Conservation (phyloP, 306 rosid genomes). For the Fagus sylvatica region DNA sequence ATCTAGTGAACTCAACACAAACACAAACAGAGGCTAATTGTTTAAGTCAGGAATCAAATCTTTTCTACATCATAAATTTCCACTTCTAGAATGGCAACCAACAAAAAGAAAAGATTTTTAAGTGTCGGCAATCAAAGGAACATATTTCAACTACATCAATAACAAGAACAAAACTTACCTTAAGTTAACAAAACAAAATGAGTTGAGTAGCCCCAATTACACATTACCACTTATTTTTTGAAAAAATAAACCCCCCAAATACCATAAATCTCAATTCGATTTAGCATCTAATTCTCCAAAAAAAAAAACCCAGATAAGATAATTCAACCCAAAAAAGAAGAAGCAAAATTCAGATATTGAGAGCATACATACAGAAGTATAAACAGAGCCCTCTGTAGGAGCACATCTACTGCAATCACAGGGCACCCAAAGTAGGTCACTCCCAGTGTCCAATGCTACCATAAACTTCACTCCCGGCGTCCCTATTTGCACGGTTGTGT, state of each 20-base stretch:
- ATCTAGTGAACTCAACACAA: background rate
- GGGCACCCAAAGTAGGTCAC: conserved; percentile 95
- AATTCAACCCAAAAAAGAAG: background rate
- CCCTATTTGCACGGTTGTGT: conserved; percentile 80
- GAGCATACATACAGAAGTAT: conserved; percentile 53
- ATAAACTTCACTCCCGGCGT: conserved; percentile 91
- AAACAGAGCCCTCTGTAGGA: conserved; percentile 53
- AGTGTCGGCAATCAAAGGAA: background rate
- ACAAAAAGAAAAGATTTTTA: background rate
- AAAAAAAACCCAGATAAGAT: background rate
- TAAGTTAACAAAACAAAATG: background rate
- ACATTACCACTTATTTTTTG: background rate
- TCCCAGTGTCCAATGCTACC: conserved; percentile 97
- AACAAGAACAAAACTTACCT: background rate
- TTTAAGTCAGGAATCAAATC: background rate
- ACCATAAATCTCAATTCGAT: background rate
- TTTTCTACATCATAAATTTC: background rate
- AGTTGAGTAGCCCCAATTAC: background rate
- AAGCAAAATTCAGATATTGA: background rate
- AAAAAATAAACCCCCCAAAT: background rate
- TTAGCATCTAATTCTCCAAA: background rate
- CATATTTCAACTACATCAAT: background rate
- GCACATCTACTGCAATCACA: conserved; percentile 87
- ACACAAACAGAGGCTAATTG: background rate
- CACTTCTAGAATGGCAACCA: background rate